A percentile compares a stretch with the other conserved stretches of the same genome.
Evolutionary conservation across 495 filamentous ascomycete genomes (phyloP).

Genomic region (Platismatia glauca): DNA sequence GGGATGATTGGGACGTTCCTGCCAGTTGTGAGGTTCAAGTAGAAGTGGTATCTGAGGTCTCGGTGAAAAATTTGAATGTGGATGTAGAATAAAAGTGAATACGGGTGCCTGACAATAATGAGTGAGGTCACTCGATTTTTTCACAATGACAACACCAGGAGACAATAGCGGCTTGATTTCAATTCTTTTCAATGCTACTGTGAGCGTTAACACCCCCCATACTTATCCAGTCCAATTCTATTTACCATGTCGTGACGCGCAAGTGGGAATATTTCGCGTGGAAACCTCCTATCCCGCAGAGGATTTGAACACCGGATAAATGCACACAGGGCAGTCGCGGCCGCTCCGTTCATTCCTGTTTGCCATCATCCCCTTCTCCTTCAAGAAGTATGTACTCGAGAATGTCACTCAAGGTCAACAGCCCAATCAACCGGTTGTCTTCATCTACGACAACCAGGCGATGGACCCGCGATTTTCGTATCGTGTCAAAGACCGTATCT

Average conservation of each 20-base stretch:
- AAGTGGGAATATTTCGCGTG: neutral
- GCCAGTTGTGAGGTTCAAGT: conserved; percentile 6
- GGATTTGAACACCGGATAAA: conserved; percentile 26
- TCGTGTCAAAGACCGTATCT: conserved; percentile 93
- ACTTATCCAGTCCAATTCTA: conserved; percentile 3
- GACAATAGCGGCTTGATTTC: neutral
- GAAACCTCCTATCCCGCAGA: conserved; percentile 5
- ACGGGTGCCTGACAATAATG: neutral
- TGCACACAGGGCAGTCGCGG: conserved; percentile 9
- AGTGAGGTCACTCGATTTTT: neutral
- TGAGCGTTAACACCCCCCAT: conserved; percentile 7
- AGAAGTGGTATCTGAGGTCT: neutral
- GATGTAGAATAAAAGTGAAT: conserved; percentile 16
- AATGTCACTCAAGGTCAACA: conserved; percentile 93
- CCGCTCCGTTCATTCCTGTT: conserved; percentile 14
- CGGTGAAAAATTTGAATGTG: neutral
- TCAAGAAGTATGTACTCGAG: conserved; percentile 88
- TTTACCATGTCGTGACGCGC: conserved; percentile 7
- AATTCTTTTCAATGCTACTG: neutral
- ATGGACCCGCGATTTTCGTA: conserved; percentile 89
- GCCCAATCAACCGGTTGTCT: conserved; percentile 70
- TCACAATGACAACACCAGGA: neutral
- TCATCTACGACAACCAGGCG: conserved; percentile 89
- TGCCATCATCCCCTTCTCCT: conserved; percentile 57
- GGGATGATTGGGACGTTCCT: conserved; percentile 4